Evolutionary conservation across 2,329 filamentous ascomycete species (phyloP), one percentile per base, ranked within the genome.

Genomic region (Tympanopsis confertula): DNA sequence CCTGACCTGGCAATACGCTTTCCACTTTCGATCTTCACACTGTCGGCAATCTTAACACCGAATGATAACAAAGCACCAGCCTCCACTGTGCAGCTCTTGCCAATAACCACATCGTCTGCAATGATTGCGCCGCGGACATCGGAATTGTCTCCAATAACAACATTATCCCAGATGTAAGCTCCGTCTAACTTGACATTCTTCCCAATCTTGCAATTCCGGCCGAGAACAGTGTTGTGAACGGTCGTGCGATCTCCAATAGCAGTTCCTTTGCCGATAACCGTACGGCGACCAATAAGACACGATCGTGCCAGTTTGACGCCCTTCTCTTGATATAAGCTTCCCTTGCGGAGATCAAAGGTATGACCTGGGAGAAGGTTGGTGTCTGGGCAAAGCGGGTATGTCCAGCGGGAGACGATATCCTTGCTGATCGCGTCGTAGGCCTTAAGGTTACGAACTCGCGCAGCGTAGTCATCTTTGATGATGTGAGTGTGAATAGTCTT

Each of bases 401-500:
- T 80, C 86, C 86, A 94, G 41, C 88, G 72, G 35, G 77, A 77
- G 13, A 94, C 68, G n/a, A 95, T 73, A 53, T 96, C 89, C 50
- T 78, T 82, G 56, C 78, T 88, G 38, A 98, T 77, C 20, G 87
- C 76, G 51, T 94, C 86, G 62, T 96, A 98, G 52, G 88, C 80
- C 51, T 85, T 83, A 18, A 96, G 68, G 51, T 87, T 94, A 53
- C 76, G 81, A 12, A 86, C 88, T 45, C 91, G 72, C 2, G 88
- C 87, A 1, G 86, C 85, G 53, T 96, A 98, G 41, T 86, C 78
- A 37, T 87, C 75, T 24, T 78, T 73, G 33, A 93, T 67, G 45
- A 96, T 81, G 50, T 96, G 83, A 2, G 86, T 82, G 55, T 95
- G 87, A 38, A 98, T 86, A n/a, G 86, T 87, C 64, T 96, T 94